Conservation (phyloP, 345 rosid genomes). For the Conringia planisiliqua region DNA sequence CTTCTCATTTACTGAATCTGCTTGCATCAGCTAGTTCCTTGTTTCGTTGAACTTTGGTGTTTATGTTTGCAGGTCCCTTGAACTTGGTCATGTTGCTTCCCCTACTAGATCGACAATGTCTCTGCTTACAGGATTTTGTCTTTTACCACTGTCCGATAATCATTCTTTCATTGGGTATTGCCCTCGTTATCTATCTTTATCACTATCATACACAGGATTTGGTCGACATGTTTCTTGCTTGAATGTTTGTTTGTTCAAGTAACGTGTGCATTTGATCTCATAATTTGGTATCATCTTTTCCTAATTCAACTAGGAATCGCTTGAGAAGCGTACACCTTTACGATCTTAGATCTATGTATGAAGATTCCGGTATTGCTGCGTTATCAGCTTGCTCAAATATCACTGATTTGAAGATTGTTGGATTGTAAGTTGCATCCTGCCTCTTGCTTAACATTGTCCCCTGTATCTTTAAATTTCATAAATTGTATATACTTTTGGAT, state of each 20-base stretch:
- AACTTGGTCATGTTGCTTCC: conserved; percentile 61
- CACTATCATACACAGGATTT: not conserved
- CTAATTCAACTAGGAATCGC: conserved; percentile 38
- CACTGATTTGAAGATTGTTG: conserved; percentile 73
- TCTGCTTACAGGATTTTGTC: conserved; percentile 62
- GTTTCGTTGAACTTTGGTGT: not conserved
- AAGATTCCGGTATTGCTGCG: conserved; percentile 12
- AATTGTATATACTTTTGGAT: not conserved
- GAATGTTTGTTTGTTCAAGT: not conserved
- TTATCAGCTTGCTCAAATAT: conserved; percentile 61
- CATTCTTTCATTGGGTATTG: not conserved
- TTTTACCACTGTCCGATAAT: conserved; percentile 41
- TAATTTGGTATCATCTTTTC: conserved; percentile 13
- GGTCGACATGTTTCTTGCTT: not conserved
- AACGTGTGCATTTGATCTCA: not conserved
- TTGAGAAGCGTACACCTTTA: conserved; percentile 69
- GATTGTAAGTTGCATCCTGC: conserved; percentile 56
- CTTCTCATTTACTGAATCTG: not conserved
- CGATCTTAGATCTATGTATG: conserved; percentile 41
- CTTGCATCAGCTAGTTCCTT: too few species aligned
- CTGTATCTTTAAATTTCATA: not conserved
- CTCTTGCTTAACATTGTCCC: not conserved
- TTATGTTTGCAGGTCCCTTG: conserved; percentile 47
- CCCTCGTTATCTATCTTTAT: not conserved
- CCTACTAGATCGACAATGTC: conserved; percentile 37